These are phyloP conservation scores for Rutstroemia sp. DNA, from an alignment of 2,329 filamentous ascomycete genomes.

Conservation along the genomic window DNA sequence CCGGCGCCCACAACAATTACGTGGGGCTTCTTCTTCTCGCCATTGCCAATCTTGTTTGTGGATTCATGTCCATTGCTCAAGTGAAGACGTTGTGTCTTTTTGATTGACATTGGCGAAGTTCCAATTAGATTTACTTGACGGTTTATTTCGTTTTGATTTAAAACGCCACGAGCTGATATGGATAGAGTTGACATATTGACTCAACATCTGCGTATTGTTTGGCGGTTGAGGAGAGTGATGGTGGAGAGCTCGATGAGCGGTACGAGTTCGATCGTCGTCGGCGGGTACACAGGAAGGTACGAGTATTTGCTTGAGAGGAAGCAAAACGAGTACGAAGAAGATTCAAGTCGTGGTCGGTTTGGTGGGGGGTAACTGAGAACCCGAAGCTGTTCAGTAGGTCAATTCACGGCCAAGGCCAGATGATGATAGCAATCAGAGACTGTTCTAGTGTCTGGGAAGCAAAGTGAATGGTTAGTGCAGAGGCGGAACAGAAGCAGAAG, in stretches of 20 bases:
- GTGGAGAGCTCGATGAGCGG: background rate
- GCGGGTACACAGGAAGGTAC: background rate
- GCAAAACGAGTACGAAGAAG: too few relatives aligned
- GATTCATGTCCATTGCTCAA: conserved; percentile 15
- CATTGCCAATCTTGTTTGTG: conserved; percentile 7
- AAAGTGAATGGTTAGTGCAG: background rate
- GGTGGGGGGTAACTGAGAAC: background rate
- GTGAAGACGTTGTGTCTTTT: conserved; percentile 1
- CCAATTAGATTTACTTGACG: conserved; percentile 12
- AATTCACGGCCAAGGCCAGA: background rate
- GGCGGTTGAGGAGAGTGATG: background rate
- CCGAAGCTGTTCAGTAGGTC: conserved; percentile 2
- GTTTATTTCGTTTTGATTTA: conserved; percentile 27
- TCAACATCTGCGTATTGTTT: conserved; percentile 26
- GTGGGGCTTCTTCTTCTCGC: conserved; percentile 28
- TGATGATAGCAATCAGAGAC: conserved; percentile 7
- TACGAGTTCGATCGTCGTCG: background rate
- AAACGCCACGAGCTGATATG: conserved; percentile 26
- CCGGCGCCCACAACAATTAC: conserved; percentile 49
- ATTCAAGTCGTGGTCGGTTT: too few relatives aligned
- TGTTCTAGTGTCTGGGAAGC: background rate
- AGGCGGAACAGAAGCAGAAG: background rate
- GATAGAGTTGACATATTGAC: conserved; percentile 28
- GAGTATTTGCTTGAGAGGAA: background rate
- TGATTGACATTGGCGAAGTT: conserved; percentile 9